Base-by-base conservation (phyloP, 352 stramenopile species). In the Globisporangium solare region DNA sequence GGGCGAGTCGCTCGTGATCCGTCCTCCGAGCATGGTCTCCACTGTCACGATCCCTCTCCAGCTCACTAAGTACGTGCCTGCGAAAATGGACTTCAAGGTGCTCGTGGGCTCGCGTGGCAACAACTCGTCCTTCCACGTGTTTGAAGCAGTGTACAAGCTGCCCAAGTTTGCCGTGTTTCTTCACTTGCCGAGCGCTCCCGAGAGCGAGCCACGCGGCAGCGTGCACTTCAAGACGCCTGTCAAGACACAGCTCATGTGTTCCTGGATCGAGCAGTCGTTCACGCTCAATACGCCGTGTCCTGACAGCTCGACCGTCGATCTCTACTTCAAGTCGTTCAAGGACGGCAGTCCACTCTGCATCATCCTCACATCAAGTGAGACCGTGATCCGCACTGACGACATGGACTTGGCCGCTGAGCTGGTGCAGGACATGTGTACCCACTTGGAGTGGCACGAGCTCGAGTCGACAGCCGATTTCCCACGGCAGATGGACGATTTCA, bases 91-190 rank as follows among this genome's bases (percentile, higher is more conserved):
- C 39, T 70, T 91, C 47, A 89, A 83, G 56, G 66, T 88, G 39
- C 68, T 89, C 48, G 88, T 97, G 18, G 84, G 84, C n/a, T 82
- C 74, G 40, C 83, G 90, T 4, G 85, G 82, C 48, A 88, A 88
- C 58, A 77, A 83, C 42, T 67, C 72, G 17, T 79, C 76, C 17
- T 92, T 97, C 55, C 87, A 96, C 60, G 76, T 96, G 17, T 96
- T 97, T 59, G 89, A 98, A 56, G 63, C 73, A 12, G 67, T 68
- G 11, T 88, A 88, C 58, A 66, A 63, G 13, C 48, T 98, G 18
- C 83, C 88, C 17, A 95, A 92, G 61, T 97, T 98, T 49, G 85
- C 86, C 51, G 77, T 76, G 53, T 97, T 95, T 61, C 61, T 73
- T 37, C 73, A 81, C 24, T 66, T 95, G 24, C 61, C 70, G 8